phyloP scores from a whole-genome alignment of 179 eudicot genomes.

The Carnegiea gigantea region DNA sequence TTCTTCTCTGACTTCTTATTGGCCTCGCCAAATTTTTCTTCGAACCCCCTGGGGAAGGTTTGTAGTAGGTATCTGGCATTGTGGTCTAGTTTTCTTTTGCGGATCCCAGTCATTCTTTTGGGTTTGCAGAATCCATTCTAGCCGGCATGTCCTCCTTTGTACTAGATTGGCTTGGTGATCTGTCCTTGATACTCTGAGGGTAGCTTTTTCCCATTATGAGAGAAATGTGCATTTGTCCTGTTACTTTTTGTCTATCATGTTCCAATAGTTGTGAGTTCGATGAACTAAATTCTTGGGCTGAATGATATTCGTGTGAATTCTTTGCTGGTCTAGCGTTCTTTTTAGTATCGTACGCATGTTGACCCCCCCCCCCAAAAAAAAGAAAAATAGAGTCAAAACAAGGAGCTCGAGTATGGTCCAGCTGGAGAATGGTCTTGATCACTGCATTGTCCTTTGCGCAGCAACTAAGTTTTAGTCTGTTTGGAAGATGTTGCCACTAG shows the following conservation, averaged over 20 bases:
- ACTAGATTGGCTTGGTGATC: not conserved
- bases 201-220: not conserved
- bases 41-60: not conserved
- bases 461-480: not conserved
- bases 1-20: not conserved
- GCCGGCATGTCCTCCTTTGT: not conserved
- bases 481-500: not conserved
- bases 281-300: not conserved
- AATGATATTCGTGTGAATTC: not conserved
- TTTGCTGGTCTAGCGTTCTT: not conserved
- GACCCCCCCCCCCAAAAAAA: not conserved
- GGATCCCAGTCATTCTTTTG: not conserved
- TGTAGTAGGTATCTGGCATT: not conserved
- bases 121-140: not conserved
- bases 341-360: not conserved
- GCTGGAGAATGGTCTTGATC: not conserved
- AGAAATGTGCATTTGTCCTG: not conserved
- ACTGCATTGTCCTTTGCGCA: not conserved
- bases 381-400: not conserved
- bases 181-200: no score
- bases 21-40: not conserved
- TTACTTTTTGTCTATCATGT: not conserved
- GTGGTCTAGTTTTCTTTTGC: not conserved
- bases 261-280: not conserved
- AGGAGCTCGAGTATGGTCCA: not conserved